phyloP scores from a whole-genome alignment of 208 protist species.

The Acanthamoeba sp. region DNA sequence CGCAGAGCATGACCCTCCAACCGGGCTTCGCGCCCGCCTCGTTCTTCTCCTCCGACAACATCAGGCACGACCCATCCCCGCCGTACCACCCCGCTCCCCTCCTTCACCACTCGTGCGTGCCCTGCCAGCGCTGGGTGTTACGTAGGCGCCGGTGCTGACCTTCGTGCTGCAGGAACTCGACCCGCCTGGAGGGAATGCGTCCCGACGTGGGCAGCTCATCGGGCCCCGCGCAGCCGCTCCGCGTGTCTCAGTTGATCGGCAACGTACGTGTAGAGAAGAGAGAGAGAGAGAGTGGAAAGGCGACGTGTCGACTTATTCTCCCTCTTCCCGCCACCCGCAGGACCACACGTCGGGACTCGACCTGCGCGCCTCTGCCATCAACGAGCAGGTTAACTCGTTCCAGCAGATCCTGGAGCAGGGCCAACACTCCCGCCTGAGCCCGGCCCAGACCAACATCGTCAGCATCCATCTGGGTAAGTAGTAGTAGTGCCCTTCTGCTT shows the following conservation, averaged over 20 bases:
- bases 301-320: too few species aligned
- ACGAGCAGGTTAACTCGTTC: constrained; percentile 53
- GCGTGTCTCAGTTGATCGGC: constrained; percentile 46
- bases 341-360: background rate
- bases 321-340: background rate
- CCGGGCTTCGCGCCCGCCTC: constrained; percentile 22
- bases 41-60: constrained; percentile 8
- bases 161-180: background rate
- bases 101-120: background rate
- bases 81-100: background rate
- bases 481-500: background rate
- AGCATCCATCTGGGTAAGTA: constrained; percentile 43
- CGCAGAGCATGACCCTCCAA: background rate
- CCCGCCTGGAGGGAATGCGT: background rate
- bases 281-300: too few species aligned
- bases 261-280: too few species aligned
- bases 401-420: constrained; percentile 16
- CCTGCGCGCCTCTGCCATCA: constrained; percentile 34
- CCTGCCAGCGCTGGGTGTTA: background rate
- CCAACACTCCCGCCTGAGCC: background rate
- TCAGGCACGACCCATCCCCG: constrained; percentile 3
- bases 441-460: constrained; percentile 11
- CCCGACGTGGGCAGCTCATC: background rate
- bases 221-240: background rate
- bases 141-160: background rate